Percentiles rank a stretch among this genome's conserved stretches.
These are phyloP conservation scores for Kurtzmaniella fragi DNA, from an alignment of 805 yeast genomes.

Conservation along the genomic window DNA sequence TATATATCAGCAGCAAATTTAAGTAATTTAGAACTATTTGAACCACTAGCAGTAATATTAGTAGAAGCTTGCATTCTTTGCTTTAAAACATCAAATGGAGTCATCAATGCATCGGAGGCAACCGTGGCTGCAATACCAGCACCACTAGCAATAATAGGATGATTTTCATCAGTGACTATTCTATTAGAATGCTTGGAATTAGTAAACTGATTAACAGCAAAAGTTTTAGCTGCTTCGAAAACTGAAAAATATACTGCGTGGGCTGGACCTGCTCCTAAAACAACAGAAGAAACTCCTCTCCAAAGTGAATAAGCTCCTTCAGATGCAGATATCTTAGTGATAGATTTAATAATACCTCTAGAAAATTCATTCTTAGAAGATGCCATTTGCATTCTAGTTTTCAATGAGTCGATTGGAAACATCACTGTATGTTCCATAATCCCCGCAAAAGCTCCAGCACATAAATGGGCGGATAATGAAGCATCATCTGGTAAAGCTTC, in stretches of 20 bases:
- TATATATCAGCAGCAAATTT: constrained; percentile 46
- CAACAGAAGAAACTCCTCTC: constrained; percentile 90
- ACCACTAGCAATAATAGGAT: constrained; percentile 75
- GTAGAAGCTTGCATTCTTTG: constrained; percentile 79
- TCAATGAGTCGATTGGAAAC: constrained; percentile 95
- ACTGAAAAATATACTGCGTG: constrained; percentile 97
- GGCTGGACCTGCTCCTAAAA: constrained; percentile 98
- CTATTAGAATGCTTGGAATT: constrained; percentile 27
- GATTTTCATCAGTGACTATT: constrained; percentile 58
- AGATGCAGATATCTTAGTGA: constrained; percentile 69
- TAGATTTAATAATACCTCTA: constrained; percentile 55
- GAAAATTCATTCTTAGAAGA: constrained; percentile 13
- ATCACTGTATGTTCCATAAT: constrained; percentile 96
- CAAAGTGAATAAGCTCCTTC: constrained; percentile 89
- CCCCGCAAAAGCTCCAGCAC: constrained; percentile 98
- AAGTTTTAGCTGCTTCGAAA: constrained; percentile 73
- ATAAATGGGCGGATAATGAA: constrained; percentile 71
- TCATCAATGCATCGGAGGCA: constrained; percentile 95
- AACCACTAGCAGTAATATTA: constrained; percentile 4
- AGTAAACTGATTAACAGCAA: constrained; percentile 41
- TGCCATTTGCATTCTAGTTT: constrained; percentile 85
- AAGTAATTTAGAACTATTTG: constrained; percentile 16
- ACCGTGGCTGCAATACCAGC: constrained; percentile 92
- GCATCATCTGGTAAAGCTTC: constrained; percentile 89
- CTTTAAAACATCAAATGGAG: constrained; percentile 92